phyloP scores from a whole-genome alignment of 2,329 filamentous ascomycete genomes.

The Trichoderma arundinaceum region DNA sequence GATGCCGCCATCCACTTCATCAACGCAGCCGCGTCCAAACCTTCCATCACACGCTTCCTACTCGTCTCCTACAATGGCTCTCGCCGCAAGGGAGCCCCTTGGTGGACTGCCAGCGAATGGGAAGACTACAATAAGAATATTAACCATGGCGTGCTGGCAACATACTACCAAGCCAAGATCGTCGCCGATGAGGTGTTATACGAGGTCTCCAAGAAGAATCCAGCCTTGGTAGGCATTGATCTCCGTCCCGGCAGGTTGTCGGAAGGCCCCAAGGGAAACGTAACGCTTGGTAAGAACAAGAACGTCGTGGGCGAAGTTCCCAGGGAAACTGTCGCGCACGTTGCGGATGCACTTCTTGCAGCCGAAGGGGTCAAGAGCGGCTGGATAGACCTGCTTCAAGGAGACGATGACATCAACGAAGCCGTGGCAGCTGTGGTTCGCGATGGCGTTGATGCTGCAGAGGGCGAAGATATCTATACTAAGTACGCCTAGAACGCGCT shows the following conservation, averaged over 20 bases:
- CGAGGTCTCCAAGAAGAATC: slow-evolving; percentile 50
- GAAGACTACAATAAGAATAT: slow-evolving; percentile 50
- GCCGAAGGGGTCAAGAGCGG: slow-evolving; percentile 52
- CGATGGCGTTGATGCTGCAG: slow-evolving; percentile 57
- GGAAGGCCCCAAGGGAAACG: slow-evolving; percentile 54
- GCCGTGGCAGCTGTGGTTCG: slow-evolving; percentile 57
- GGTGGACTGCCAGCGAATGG: slow-evolving; percentile 62
- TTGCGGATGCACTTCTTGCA: slow-evolving; percentile 62
- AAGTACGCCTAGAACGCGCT: slow-evolving; percentile 28
- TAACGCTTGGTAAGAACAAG: slow-evolving; percentile 55
- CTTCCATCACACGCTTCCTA: slow-evolving; percentile 65
- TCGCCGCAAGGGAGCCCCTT: slow-evolving; percentile 57
- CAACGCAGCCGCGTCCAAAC: slow-evolving; percentile 60
- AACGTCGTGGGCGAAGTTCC: slow-evolving; percentile 50
- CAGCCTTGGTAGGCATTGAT: slow-evolving; percentile 55
- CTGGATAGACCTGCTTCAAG: slow-evolving; percentile 63
- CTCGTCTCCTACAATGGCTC: slow-evolving; percentile 67
- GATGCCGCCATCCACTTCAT: slow-evolving; percentile 69
- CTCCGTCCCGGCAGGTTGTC: slow-evolving; percentile 60
- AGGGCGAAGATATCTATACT: slow-evolving; percentile 55
- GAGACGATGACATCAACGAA: slow-evolving; percentile 53
- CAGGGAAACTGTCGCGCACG: slow-evolving; percentile 64
- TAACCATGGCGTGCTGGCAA: slow-evolving; percentile 50
- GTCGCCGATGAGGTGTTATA: slow-evolving; percentile 64
- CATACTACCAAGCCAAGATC: slow-evolving; percentile 66